Conservation (phyloP, 2,329 filamentous ascomycete species). For the Aspergillus fructus region DNA sequence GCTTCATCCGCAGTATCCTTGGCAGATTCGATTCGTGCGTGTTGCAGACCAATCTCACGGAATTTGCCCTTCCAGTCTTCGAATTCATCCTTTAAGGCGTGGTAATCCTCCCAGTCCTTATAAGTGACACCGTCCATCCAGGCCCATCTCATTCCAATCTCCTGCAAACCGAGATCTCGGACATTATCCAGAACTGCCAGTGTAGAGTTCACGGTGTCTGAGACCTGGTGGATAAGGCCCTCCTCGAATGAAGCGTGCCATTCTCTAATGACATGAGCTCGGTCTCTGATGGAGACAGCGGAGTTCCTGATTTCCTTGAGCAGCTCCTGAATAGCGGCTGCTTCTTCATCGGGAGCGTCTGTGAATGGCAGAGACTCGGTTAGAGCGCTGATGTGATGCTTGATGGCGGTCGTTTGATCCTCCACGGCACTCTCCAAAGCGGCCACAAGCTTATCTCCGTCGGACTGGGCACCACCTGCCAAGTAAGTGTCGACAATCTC, state of each 20-base stretch:
- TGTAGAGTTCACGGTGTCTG: slow-evolving; percentile 73
- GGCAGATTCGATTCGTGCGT: slow-evolving; percentile 68
- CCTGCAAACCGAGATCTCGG: slow-evolving; percentile 79
- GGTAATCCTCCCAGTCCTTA: slow-evolving; percentile 95
- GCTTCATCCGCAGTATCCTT: slow-evolving; percentile 67
- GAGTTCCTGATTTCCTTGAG: slow-evolving; percentile 61
- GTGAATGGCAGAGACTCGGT: slow-evolving; percentile 58
- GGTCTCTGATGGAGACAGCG: slow-evolving; percentile 71
- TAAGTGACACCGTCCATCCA: slow-evolving; percentile 96
- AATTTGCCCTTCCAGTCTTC: slow-evolving; percentile 83
- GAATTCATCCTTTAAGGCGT: slow-evolving; percentile 79
- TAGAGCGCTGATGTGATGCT: slow-evolving; percentile 61
- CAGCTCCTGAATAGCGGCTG: slow-evolving; percentile 54
- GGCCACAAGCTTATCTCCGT: slow-evolving; percentile 54
- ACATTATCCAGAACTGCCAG: slow-evolving; percentile 80
- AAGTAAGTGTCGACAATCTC: slow-evolving; percentile 73
- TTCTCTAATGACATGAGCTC: slow-evolving; percentile 71
- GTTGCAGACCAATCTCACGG: slow-evolving; percentile 69
- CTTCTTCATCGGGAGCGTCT: slow-evolving; percentile 52
- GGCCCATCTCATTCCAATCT: slow-evolving; percentile 90
- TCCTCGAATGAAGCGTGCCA: slow-evolving; percentile 74
- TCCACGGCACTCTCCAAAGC: slow-evolving; percentile 68
- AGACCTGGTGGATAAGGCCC: slow-evolving; percentile 67
- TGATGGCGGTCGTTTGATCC: slow-evolving; percentile 64
- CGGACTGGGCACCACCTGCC: slow-evolving; percentile 58